phyloP scores from a whole-genome alignment of 441 rosid species.

The Adansonia rubrostipa region DNA sequence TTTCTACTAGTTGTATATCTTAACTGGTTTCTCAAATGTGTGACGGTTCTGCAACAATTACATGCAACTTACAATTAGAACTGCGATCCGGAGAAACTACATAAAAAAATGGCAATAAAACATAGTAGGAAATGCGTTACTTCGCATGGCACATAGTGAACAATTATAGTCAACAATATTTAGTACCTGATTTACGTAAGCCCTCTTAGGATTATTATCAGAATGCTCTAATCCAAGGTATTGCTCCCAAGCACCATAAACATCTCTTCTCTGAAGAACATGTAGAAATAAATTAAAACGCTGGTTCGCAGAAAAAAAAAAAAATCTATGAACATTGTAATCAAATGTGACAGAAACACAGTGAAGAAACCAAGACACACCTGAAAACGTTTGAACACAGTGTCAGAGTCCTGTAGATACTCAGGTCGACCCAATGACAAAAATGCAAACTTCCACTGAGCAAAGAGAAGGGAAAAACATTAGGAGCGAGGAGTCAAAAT shows the following conservation, averaged over 20 bases:
- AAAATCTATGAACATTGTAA: not conserved
- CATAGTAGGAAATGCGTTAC: not conserved
- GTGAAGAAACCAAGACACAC: conserved; percentile 39
- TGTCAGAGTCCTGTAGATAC: conserved; percentile 76
- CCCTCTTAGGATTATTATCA: conserved; percentile 81
- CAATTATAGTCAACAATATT: not conserved
- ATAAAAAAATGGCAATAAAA: not conserved
- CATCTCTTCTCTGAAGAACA: conserved; percentile 71
- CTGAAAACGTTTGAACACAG: conserved; percentile 82
- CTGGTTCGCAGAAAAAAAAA: not conserved
- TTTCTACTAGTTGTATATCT: conserved; percentile 76
- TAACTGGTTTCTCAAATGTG: conserved; percentile 84
- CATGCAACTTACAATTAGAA: conserved; percentile 20
- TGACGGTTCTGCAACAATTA: conserved; percentile 76
- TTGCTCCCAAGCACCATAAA: conserved; percentile 94
- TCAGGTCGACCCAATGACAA: conserved; percentile 89
- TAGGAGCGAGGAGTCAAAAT: conserved; percentile 18
- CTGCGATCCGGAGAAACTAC: not conserved
- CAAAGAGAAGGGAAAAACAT: conserved; percentile 14
- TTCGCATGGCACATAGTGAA: not conserved
- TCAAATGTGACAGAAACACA: not conserved
- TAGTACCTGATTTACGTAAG: conserved; percentile 84
- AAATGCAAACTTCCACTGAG: conserved; percentile 93
- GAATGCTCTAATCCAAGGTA: conserved; percentile 95
- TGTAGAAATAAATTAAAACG: conserved; percentile 14